phyloP scores from a whole-genome alignment of 2,329 filamentous ascomycete species.

The Cercospora sesami region DNA sequence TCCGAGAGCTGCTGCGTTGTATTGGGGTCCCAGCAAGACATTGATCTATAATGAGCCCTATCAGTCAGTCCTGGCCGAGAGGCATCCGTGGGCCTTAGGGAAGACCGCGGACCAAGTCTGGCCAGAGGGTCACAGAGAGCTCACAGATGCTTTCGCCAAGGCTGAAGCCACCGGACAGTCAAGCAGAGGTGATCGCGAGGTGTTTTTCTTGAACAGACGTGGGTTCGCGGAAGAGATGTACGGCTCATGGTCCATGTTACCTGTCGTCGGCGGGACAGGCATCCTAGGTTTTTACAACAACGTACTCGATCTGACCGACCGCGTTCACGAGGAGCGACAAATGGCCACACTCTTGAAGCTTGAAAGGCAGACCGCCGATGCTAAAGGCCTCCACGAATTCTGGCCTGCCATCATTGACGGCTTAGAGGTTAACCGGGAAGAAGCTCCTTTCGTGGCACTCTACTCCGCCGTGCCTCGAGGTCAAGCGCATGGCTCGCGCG shows the following conservation, averaged over 20 bases:
- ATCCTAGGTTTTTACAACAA: constrained; percentile 23
- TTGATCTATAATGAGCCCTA: constrained; percentile 44
- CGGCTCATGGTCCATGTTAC: constrained; percentile 22
- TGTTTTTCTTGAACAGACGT: constrained; percentile 17
- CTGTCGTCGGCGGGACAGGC: constrained; percentile 13
- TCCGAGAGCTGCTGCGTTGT: constrained; percentile 22
- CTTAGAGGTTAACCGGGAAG: constrained; percentile 20
- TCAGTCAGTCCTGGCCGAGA: constrained; percentile 34
- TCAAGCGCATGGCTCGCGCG: neutral
- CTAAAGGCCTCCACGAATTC: constrained; percentile 22
- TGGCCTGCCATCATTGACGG: constrained; percentile 23
- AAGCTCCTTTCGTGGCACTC: constrained; percentile 27
- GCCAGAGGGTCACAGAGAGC: constrained; percentile 13
- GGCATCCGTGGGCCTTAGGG: constrained; percentile 32
- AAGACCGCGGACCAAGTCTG: constrained; percentile 24
- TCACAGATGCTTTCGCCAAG: constrained; percentile 15
- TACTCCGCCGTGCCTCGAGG: constrained; percentile 15
- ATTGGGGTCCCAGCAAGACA: constrained; percentile 35
- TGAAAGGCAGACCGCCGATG: constrained; percentile 18
- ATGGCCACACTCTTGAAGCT: constrained; percentile 23
- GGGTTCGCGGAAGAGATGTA: constrained; percentile 26
- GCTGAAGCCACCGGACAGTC: constrained; percentile 23
- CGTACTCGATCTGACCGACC: constrained; percentile 23
- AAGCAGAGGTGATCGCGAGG: constrained; percentile 12
- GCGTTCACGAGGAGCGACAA: constrained; percentile 24